Percentiles rank a stretch among this genome's conserved stretches.
These are phyloP conservation scores for Somion occarium DNA, from an alignment of 1,284 basidiomycete species.

Conservation along the genomic window DNA sequence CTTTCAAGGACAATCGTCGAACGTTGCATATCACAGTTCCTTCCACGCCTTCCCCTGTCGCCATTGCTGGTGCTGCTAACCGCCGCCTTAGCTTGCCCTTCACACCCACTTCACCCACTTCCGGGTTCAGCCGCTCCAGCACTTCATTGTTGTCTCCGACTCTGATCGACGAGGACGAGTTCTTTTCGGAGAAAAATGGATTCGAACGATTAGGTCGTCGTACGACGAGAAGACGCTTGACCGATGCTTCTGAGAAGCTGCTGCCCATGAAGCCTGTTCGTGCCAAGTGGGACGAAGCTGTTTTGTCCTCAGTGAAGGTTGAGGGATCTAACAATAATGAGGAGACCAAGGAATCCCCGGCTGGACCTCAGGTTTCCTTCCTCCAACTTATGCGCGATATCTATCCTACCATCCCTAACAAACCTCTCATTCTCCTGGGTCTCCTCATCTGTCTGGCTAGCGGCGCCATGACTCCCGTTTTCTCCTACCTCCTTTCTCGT, in stretches of 20 bases:
- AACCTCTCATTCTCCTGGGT: conserved; percentile 66
- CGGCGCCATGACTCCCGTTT: conserved; percentile 85
- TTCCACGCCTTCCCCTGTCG: conserved; percentile 19
- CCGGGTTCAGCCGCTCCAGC: conserved; percentile 29
- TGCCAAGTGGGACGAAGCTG: conserved; percentile 36
- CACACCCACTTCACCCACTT: conserved; percentile 44
- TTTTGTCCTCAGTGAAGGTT: conserved; percentile 29
- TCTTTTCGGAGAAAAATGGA: conserved; percentile 11
- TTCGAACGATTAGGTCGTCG: conserved; percentile 16
- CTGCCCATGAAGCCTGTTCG: conserved; percentile 27
- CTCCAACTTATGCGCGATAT: conserved; percentile 51
- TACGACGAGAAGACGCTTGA: conserved; percentile 12
- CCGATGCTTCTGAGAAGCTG: conserved; percentile 12
- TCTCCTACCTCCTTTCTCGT: conserved; percentile 84
- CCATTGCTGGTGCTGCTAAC: conserved; percentile 23
- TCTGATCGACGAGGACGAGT: conserved; percentile 30
- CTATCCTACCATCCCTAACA: conserved; percentile 75
- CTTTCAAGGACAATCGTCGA: conserved; percentile 22
- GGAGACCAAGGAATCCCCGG: conserved; percentile 12
- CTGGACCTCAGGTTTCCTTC: conserved; percentile 31
- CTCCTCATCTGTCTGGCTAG: conserved; percentile 61
- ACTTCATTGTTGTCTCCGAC: conserved; percentile 23
- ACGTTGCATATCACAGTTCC: conserved; percentile 31
- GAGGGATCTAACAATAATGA: conserved; percentile 19
- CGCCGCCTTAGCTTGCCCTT: conserved; percentile 57